These are phyloP conservation scores for Aspergillus vadensis DNA, from an alignment of 2,329 filamentous ascomycete genomes.

Conservation along the genomic window DNA sequence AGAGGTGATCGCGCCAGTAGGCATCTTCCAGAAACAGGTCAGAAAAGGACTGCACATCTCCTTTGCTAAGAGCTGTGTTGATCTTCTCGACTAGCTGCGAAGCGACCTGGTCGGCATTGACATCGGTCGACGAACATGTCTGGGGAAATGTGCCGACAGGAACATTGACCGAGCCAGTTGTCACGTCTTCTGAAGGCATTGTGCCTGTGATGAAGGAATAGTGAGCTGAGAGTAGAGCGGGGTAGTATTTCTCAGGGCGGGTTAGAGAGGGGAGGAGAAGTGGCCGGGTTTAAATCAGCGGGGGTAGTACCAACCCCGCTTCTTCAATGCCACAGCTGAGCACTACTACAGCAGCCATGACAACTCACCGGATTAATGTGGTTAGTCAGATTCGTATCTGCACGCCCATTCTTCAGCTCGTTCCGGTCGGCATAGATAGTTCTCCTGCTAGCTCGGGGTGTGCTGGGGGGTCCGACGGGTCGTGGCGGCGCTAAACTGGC, in stretches of 20 bases:
- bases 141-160: conserved; percentile 47
- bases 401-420: too few relatives aligned
- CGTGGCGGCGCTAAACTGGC: too few relatives aligned
- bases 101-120: conserved; percentile 44
- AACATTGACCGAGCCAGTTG: conserved; percentile 59
- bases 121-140: conserved; percentile 34
- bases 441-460: too few relatives aligned
- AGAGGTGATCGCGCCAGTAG: conserved; percentile 63
- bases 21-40: conserved; percentile 54
- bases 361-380: background rate
- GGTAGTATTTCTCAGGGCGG: background rate
- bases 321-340: background rate
- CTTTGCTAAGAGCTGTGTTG: conserved; percentile 41
- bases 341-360: background rate
- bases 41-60: conserved; percentile 38
- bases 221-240: background rate
- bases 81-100: conserved; percentile 40
- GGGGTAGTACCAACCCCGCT: background rate
- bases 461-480: too few relatives aligned
- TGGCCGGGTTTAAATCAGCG: background rate
- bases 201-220: background rate
- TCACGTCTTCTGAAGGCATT: conserved; percentile 43
- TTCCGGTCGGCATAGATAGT: too few relatives aligned
- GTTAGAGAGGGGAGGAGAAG: background rate
- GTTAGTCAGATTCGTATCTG: too few relatives aligned